Evolutionary conservation across 139 green algal genomes (phyloP).

Genomic region (Asterochloris sp.): DNA sequence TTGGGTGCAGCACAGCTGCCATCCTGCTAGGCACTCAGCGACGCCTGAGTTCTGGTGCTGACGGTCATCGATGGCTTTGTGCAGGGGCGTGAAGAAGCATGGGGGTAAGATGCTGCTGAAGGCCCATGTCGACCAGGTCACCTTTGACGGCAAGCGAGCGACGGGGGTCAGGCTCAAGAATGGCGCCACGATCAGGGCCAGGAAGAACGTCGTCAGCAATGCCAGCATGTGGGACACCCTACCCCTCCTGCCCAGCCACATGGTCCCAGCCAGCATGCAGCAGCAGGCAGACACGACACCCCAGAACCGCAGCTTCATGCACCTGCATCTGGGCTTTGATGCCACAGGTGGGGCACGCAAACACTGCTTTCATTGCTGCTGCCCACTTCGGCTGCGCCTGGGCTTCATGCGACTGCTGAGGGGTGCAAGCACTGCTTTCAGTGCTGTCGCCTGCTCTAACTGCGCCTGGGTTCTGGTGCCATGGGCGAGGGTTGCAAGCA

Average conservation of each 20-base stretch:
- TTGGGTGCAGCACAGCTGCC: too few species aligned
- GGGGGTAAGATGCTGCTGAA: conserved; percentile 75
- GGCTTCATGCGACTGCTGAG: too few species aligned
- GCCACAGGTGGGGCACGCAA: conserved; percentile 39
- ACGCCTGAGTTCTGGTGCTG: too few species aligned
- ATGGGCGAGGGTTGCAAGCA: too few species aligned
- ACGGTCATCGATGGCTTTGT: background rate
- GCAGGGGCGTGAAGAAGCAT: conserved; percentile 80
- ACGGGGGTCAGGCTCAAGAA: conserved; percentile 50
- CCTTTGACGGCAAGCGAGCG: conserved; percentile 56
- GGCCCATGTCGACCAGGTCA: conserved; percentile 80
- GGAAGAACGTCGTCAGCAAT: conserved; percentile 61
- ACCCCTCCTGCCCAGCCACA: conserved; percentile 62
- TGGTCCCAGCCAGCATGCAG: conserved; percentile 35
- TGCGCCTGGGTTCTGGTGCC: too few species aligned
- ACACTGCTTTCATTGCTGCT: background rate
- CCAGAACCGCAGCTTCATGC: conserved; percentile 90
- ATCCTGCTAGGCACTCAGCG: too few species aligned
- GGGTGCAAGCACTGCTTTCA: too few species aligned
- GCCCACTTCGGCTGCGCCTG: too few species aligned
- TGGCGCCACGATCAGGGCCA: conserved; percentile 41
- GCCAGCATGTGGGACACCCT: conserved; percentile 87
- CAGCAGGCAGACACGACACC: conserved; percentile 44
- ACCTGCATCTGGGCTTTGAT: conserved; percentile 94
- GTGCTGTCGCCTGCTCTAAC: too few species aligned